Percentiles rank a stretch among this genome's conserved stretches.
phyloP scores from a whole-genome alignment of 2,329 filamentous ascomycete genomes.

The Xylariales sp. region DNA sequence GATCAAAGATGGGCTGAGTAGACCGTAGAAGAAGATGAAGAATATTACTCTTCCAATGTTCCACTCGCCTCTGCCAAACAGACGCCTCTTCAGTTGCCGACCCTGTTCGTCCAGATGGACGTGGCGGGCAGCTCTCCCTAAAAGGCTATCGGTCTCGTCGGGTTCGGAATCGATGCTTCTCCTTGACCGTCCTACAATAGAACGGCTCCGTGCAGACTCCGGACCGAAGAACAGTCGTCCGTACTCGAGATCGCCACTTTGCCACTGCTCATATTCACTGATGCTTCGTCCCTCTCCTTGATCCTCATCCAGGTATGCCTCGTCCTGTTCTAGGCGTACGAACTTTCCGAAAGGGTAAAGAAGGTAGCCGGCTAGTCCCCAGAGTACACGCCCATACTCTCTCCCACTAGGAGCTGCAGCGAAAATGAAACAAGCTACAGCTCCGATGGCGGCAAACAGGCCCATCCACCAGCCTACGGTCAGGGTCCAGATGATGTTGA shows the following conservation, averaged over 20 bases:
- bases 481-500: constrained; percentile 87
- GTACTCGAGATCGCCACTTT: constrained; percentile 93
- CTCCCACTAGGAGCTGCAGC: constrained; percentile 73
- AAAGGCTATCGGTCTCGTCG: constrained; percentile 83
- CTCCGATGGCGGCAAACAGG: constrained; percentile 67
- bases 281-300: constrained; percentile 94
- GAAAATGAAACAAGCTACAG: constrained; percentile 73
- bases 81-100: constrained; percentile 64
- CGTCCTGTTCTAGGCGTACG: constrained; percentile 87
- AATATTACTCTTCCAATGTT: constrained; percentile 91
- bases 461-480: constrained; percentile 97
- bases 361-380: constrained; percentile 78
- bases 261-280: constrained; percentile 98
- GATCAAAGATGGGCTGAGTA: constrained; percentile 82
- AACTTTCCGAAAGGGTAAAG: constrained; percentile 98
- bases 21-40: constrained; percentile 91
- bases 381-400: constrained; percentile 81
- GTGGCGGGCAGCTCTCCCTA: constrained; percentile 57
- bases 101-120: constrained; percentile 37
- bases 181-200: constrained; percentile 79
- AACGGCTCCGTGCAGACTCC: constrained; percentile 55
- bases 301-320: constrained; percentile 91
- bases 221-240: constrained; percentile 95
- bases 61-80: constrained; percentile 96
- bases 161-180: constrained; percentile 81